Percentiles rank a stretch among this genome's conserved stretches.
These are phyloP conservation scores for Chaetoscypha palmicola DNA, from an alignment of 2,329 filamentous ascomycete genomes.

Conservation along the genomic window DNA sequence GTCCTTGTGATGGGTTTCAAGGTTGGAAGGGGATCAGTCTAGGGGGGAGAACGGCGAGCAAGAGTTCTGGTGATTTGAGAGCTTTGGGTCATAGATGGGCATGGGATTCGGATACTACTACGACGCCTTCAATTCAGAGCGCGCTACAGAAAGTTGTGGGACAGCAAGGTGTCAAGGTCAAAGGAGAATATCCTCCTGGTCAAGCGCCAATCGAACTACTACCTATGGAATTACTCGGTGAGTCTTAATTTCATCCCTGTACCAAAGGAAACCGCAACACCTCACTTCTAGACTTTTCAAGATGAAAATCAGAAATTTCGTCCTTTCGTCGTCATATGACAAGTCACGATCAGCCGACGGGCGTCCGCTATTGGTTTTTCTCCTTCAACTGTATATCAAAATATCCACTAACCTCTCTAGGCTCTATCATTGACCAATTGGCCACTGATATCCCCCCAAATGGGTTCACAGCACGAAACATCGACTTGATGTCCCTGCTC, in stretches of 20 bases:
- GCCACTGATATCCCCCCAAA: slow-evolving; percentile 70
- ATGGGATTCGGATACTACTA: slow-evolving; percentile 29
- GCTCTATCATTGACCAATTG: slow-evolving; percentile 66
- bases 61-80: slow-evolving; percentile 54
- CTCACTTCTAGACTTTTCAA: slow-evolving; percentile 6
- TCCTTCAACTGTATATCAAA: background rate
- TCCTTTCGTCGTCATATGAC: background rate
- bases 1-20: slow-evolving; percentile 49
- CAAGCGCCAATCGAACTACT: slow-evolving; percentile 57
- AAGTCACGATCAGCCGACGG: slow-evolving; percentile 1
- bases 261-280: background rate
- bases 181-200: slow-evolving; percentile 35
- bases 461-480: slow-evolving; percentile 67
- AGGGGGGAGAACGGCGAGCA: slow-evolving; percentile 48
- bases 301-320: background rate
- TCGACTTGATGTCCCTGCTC: slow-evolving; percentile 69
- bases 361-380: slow-evolving; percentile 1
- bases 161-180: slow-evolving; percentile 11
- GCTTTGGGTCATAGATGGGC: slow-evolving; percentile 49
- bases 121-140: background rate
- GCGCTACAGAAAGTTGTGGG: background rate
- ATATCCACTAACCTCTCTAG: slow-evolving; percentile 35
- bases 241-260: slow-evolving; percentile 30
- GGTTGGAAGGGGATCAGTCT: slow-evolving; percentile 58
- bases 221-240: slow-evolving; percentile 65